Evolutionary conservation across 2,329 filamentous ascomycete species (phyloP).

Genomic region (Setomelanomma holmii): DNA sequence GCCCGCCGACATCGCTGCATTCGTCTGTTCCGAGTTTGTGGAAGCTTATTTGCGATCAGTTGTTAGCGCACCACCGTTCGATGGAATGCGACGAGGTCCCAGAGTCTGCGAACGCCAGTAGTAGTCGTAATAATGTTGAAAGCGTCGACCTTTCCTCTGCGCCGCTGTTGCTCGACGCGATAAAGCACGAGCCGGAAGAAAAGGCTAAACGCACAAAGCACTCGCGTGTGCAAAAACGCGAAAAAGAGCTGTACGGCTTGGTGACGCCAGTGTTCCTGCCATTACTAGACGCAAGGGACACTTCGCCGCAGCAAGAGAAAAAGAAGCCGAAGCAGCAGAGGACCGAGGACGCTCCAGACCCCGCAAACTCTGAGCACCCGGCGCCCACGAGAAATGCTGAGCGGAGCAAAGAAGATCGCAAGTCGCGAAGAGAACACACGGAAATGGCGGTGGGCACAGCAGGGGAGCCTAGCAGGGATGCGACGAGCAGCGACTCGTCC

Average conservation of each 20-base stretch:
- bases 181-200: constrained; percentile 26
- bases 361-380: constrained; percentile 10
- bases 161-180: constrained; percentile 16
- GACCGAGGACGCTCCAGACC: constrained; percentile 12
- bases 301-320: constrained; percentile 32
- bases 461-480: background rate
- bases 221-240: constrained; percentile 47
- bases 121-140: constrained; percentile 1
- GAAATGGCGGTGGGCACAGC: constrained; percentile 18
- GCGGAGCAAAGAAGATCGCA: constrained; percentile 25
- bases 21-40: constrained; percentile 10
- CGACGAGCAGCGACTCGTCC: constrained; percentile 16
- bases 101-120: constrained; percentile 11
- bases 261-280: constrained; percentile 47
- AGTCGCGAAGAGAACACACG: constrained; percentile 23
- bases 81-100: constrained; percentile 35
- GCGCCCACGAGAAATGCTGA: constrained; percentile 30
- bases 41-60: constrained; percentile 40
- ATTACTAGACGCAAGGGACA: constrained; percentile 42
- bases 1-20: constrained; percentile 3
- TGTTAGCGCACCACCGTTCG: constrained; percentile 40
- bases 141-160: constrained; percentile 4
- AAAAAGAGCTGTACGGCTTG: constrained; percentile 47
- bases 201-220: constrained; percentile 43
- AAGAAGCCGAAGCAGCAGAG: constrained; percentile 20